Evolutionary conservation across 495 filamentous ascomycete species (phyloP).

Genomic region (Penicillium dipodomyicola): DNA sequence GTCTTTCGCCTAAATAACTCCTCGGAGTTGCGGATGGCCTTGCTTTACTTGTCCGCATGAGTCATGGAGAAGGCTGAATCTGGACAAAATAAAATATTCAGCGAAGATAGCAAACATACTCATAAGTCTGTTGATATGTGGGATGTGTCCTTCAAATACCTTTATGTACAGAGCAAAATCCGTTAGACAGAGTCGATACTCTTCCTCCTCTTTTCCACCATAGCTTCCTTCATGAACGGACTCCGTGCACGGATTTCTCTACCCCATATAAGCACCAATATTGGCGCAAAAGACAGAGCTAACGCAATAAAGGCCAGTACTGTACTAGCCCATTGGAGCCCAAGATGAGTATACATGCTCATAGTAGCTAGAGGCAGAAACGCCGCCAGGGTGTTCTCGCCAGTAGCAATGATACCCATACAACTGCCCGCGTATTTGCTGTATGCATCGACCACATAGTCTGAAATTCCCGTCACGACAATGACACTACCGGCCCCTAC

Average conservation of each 20-base stretch:
- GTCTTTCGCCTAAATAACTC: background rate
- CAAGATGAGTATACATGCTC: conserved; percentile 35
- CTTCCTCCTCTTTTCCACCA: conserved; percentile 28
- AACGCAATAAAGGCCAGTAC: conserved; percentile 34
- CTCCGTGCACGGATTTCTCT: conserved; percentile 30
- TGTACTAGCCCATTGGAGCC: conserved; percentile 38
- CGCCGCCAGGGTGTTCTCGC: conserved; percentile 26
- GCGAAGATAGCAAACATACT: background rate
- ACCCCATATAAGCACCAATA: conserved; percentile 32
- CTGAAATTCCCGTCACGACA: conserved; percentile 22
- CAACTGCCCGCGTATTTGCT: conserved; percentile 28
- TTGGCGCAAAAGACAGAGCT: conserved; percentile 25
- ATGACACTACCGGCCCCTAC: conserved; percentile 26
- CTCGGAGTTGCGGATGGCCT: background rate
- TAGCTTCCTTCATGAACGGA: conserved; percentile 39
- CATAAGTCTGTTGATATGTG: conserved; percentile 8
- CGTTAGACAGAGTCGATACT: conserved; percentile 27
- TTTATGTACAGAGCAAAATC: background rate
- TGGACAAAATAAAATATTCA: background rate
- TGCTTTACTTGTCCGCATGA: background rate
- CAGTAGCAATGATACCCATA: conserved; percentile 22
- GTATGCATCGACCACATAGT: conserved; percentile 32
- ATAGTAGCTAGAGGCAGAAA: conserved; percentile 32
- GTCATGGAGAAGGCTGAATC: background rate
- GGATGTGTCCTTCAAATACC: background rate